Conservation (phyloP, 148 eudicot species). For the Chenopodium suecicum region DNA sequence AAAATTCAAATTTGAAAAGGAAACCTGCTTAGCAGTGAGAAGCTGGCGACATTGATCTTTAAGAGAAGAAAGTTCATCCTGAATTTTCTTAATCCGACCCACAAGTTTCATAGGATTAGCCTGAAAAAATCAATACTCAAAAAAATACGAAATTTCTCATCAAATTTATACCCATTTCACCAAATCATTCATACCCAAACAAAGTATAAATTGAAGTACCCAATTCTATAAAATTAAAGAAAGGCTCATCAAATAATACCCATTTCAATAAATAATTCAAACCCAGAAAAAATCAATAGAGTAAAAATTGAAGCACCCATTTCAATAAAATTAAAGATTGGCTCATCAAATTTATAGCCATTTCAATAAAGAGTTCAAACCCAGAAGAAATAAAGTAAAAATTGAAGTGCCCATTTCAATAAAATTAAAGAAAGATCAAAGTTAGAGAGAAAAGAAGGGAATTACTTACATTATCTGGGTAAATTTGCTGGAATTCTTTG, state of each 20-base stretch:
- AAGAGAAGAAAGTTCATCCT: slow-evolving; percentile 64
- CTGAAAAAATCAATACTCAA: slow-evolving; percentile 33
- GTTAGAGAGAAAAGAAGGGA: neutral
- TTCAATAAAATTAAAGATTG: neutral
- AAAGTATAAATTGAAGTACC: neutral
- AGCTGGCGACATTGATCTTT: slow-evolving; percentile 85
- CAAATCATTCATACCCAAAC: neutral
- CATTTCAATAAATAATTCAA: neutral
- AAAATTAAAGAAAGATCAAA: neutral
- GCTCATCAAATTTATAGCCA: neutral
- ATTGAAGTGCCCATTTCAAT: neutral
- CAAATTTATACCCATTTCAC: neutral
- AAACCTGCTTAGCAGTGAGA: slow-evolving; percentile 90
- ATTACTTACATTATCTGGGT: slow-evolving; percentile 75
- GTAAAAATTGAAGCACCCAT: too few species aligned
- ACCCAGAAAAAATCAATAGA: too few species aligned
- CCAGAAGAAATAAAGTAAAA: neutral
- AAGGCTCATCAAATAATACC: neutral
- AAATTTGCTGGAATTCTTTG: slow-evolving; percentile 64
- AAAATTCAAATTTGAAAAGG: neutral
- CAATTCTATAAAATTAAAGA: neutral
- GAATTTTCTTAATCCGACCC: slow-evolving; percentile 70
- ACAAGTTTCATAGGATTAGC: slow-evolving; percentile 89
- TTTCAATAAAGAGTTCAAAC: neutral
- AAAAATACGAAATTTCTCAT: neutral